Evolutionary conservation across 1,284 basidiomycete genomes (phyloP), one percentile per base, ranked within the genome.

Genomic region (Sporisorium reilianum): DNA sequence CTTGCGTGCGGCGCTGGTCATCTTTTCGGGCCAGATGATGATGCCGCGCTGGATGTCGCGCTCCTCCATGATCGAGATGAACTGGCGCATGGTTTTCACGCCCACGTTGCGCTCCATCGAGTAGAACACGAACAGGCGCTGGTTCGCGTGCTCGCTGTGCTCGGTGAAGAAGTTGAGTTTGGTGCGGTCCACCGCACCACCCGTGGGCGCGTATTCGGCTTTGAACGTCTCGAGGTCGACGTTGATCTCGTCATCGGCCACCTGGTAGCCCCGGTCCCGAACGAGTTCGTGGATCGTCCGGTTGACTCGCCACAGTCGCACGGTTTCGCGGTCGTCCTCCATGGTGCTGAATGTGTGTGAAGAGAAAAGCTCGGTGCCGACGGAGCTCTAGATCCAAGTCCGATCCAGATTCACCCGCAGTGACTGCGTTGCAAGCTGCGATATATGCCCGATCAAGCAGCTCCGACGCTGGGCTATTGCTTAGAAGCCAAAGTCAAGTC

Each of bases 201-300:
- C 79, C 80, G 92, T 91, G 25, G 89, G 87, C 10, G 76, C 77
- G 50, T 69, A 83, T 79, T 69, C 80, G 67, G 68, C 82, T 83
- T 84, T 84, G 86, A 97, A 97, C 4, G 89, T 88, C 6, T 88
- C 86, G 34, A 96, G 89, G 81, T 92, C 90, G 89, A 96, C 91
- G 81, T 91, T 89, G 62, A 95, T 91, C 88, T 97, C 94, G 60
- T 95, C 93, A 83, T 95, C 91, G 8, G 93, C 90, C 28, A 97
- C 94, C 86, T 90, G 89, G 85, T 92, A 96, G 61, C 93, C 93
- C 3, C 78, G 49, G 86, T 99, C 97, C 83, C 91, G 90, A 66
- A 96, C 93, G 63, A 99, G 90, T 87, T 99, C 97, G 85, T 98
- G 95, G 56, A 97, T 93, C 44, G 97, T 99, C 81, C 93, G 88